Conservation (phyloP, 2,329 filamentous ascomycete genomes). For the Diaporthe sp. region DNA sequence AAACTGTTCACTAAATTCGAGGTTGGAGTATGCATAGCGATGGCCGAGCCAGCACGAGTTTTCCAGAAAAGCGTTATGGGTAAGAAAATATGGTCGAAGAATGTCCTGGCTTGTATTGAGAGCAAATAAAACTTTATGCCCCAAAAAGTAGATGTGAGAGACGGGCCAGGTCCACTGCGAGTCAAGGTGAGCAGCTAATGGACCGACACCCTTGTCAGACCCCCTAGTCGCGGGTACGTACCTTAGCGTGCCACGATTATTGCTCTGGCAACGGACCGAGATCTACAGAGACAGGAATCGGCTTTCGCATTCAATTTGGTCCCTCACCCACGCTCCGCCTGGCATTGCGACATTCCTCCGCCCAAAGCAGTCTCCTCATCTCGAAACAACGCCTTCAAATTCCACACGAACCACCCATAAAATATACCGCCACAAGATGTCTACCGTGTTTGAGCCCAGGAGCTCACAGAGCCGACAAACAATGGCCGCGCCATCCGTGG, state of each 20-base stretch:
- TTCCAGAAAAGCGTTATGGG: background rate
- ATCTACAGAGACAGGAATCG: slow-evolving; percentile 4
- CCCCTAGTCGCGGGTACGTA: slow-evolving; percentile 11
- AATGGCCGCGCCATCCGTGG: slow-evolving; percentile 75
- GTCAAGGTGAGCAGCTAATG: slow-evolving; percentile 23
- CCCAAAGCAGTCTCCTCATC: background rate
- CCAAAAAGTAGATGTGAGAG: slow-evolving; percentile 5
- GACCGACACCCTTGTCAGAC: background rate
- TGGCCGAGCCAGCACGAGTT: background rate
- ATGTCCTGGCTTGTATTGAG: background rate
- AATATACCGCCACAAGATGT: slow-evolving; percentile 56
- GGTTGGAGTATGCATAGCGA: slow-evolving; percentile 38
- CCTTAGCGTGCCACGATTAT: slow-evolving; percentile 25
- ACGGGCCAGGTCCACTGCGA: slow-evolving; percentile 29
- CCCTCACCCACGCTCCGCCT: background rate
- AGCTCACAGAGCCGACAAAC: slow-evolving; percentile 76
- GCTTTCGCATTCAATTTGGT: slow-evolving; percentile 7
- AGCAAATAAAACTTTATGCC: slow-evolving; percentile 31
- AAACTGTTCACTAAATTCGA: slow-evolving; percentile 15
- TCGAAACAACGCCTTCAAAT: background rate
- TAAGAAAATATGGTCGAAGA: slow-evolving; percentile 1
- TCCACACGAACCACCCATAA: background rate
- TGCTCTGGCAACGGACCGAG: slow-evolving; percentile 41
- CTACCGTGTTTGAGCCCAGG: slow-evolving; percentile 77
- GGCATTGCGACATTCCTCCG: background rate